phyloP scores from a whole-genome alignment of 164 flowering plant species.

The Aristolochia californica region DNA sequence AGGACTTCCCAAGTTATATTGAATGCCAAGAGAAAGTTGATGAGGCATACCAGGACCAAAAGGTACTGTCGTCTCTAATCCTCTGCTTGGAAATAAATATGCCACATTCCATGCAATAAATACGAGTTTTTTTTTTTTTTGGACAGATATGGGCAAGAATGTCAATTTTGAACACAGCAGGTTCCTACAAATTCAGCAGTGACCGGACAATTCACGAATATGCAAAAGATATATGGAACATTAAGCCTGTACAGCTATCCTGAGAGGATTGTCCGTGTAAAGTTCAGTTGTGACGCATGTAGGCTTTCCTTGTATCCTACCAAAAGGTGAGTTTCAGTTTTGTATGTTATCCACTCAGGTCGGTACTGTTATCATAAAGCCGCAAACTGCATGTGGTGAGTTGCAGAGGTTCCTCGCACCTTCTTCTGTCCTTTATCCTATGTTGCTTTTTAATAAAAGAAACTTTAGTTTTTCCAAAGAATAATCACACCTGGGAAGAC shows the following conservation, averaged over 20 bases:
- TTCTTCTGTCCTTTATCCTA: too few relatives aligned
- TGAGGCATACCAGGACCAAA: conserved; percentile 68
- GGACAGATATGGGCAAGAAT: conserved; percentile 69
- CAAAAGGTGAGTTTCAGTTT: not conserved
- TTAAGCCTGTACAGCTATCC: conserved; percentile 52
- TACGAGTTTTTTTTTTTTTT: conserved; percentile 2
- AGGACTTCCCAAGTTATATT: conserved; percentile 86
- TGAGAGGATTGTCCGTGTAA: not conserved
- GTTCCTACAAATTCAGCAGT: conserved; percentile 91
- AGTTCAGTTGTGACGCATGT: not conserved
- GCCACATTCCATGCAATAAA: not conserved
- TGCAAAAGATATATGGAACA: conserved; percentile 77
- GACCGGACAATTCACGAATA: conserved; percentile 86
- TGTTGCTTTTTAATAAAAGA: too few relatives aligned
- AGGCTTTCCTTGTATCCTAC: not conserved
- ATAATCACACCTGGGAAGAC: too few relatives aligned
- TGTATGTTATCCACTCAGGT: too few relatives aligned
- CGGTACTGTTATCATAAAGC: too few relatives aligned
- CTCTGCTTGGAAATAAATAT: too few relatives aligned
- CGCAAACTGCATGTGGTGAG: too few relatives aligned
- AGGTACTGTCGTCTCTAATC: conserved; percentile 44
- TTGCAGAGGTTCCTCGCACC: too few relatives aligned
- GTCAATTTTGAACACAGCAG: conserved; percentile 88
- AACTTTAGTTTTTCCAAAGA: too few relatives aligned
- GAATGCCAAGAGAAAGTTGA: conserved; percentile 93